Base-by-base conservation (phyloP, 2,329 filamentous ascomycete genomes). In the Ustilaginoidea virens region DNA sequence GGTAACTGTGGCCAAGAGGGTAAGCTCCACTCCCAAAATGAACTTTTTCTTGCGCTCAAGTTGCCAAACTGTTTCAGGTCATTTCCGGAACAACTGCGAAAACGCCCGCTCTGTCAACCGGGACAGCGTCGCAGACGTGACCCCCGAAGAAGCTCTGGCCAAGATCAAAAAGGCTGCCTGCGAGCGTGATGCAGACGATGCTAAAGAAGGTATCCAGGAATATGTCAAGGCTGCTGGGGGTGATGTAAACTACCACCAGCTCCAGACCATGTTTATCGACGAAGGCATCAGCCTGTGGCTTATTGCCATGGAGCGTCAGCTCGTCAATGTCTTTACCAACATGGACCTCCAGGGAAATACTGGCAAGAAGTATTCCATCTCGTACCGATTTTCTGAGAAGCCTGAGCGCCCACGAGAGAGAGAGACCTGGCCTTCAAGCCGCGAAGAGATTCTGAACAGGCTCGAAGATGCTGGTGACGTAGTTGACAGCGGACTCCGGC, bases 331-430 rank as follows among this genome's bases (percentile, higher is more conserved):
- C 5, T 64, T 74, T 39, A 79, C 72, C 35, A 75, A 78, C 50
- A 77, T 81, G 69, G 74, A 81, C 37, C 55, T 80, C 2, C 74
- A 81, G 42, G 77, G 77, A 5, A 69, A 77, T 35, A 55, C 76
- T 13, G 64, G 65, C 33, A 73, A 72, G 49, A 73, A 72, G 45
- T 80, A 66, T 40, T 65, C 64, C 1, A 58, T 81, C 28, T 68
- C 67, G 0, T 72, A 74, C 44, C 69, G 76, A 27, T 71, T 74
- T 39, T 61, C 60, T 2, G 50, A 62, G 18, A 68, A 68, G 38
- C 66, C 75, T 0, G 48, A 55, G 13, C 66, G 72, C 3, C 67
- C 67, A 17, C 66, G 66, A 29, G 68, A 80, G 47, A 60, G 58
- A 13, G 58, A 66, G 1, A 47, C 55, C 2, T 82, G 74, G 70